phyloP scores from a whole-genome alignment of 2,329 filamentous ascomycete genomes.

The Helotiales sp. region DNA sequence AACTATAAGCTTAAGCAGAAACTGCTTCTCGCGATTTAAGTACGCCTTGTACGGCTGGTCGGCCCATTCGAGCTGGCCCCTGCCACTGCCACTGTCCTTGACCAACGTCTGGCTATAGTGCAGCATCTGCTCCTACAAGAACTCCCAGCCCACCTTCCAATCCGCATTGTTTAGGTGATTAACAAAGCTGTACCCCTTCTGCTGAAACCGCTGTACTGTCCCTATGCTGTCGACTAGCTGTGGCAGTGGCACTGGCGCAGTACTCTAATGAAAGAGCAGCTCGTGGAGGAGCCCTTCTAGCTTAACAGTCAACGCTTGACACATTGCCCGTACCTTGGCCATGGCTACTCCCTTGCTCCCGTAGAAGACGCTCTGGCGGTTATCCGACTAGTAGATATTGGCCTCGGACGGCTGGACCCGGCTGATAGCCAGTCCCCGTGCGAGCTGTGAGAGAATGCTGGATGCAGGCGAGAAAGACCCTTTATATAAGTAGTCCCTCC shows the following conservation, averaged over 20 bases:
- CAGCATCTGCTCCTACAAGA: background rate
- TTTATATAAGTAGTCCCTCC: background rate
- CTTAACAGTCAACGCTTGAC: background rate
- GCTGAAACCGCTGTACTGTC: constrained; percentile 1
- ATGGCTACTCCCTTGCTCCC: background rate
- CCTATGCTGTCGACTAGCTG: background rate
- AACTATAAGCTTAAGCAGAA: constrained; percentile 9
- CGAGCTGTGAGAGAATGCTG: background rate
- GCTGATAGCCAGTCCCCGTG: background rate
- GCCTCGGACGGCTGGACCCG: background rate
- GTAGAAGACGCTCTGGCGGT: background rate
- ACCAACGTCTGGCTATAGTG: background rate
- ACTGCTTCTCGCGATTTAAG: constrained; percentile 1
- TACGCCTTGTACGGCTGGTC: background rate
- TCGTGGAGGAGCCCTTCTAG: background rate
- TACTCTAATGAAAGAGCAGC: background rate
- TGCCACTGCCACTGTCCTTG: background rate
- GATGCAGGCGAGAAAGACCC: background rate
- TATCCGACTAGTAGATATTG: constrained; percentile 4
- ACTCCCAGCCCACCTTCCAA: background rate
- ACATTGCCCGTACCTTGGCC: constrained; percentile 1
- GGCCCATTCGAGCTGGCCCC: background rate
- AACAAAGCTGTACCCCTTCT: constrained; percentile 7
- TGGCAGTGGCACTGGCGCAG: background rate
- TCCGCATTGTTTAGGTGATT: background rate